phyloP scores from a whole-genome alignment of 257 asterid genomes.

The Solanum ossicruentum region DNA sequence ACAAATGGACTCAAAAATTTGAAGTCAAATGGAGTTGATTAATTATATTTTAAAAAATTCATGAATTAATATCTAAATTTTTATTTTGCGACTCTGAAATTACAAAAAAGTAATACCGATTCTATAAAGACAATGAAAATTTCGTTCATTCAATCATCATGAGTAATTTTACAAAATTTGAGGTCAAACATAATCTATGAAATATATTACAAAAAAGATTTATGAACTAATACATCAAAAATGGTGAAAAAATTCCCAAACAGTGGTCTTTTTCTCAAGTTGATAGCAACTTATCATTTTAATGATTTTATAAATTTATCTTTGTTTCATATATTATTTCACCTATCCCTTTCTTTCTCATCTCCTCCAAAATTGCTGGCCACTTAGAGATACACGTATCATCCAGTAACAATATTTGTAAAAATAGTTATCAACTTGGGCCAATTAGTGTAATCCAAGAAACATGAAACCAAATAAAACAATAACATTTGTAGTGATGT shows the following conservation, averaged over 20 bases:
- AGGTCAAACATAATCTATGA: neutral
- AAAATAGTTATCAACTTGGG: neutral
- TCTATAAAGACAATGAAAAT: neutral
- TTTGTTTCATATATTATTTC: neutral
- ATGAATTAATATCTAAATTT: no score
- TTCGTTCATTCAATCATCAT: neutral
- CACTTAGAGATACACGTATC: neutral
- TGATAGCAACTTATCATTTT: no score
- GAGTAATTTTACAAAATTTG: neutral
- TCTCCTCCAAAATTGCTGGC: neutral
- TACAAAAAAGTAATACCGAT: neutral
- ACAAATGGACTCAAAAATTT: neutral
- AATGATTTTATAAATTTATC: no score
- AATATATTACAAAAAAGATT: neutral
- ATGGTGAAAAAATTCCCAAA: no score
- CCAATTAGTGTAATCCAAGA: no score
- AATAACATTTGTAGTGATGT: neutral
- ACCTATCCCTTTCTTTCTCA: neutral
- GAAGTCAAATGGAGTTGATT: neutral
- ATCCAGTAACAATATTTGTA: neutral
- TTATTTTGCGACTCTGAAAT: no score
- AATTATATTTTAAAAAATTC: no score
- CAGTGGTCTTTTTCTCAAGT: no score
- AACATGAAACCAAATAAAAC: no score
- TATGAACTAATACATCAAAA: neutral